Conservation (phyloP, 2,329 filamentous ascomycete species). For the Conoideocrella luteorostrata region DNA sequence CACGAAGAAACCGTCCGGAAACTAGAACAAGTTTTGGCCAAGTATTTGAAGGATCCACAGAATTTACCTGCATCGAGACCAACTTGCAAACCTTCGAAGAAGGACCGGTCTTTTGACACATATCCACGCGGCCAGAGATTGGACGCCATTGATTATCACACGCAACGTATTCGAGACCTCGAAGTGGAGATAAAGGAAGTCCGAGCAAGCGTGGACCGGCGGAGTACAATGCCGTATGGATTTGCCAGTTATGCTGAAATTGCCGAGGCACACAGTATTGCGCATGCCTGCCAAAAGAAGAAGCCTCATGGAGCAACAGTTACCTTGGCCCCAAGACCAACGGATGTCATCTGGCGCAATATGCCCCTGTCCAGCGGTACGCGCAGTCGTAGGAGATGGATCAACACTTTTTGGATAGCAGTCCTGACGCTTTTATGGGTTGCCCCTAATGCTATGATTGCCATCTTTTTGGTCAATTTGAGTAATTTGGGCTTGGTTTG, state of each 20-base stretch:
- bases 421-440: conserved; percentile 81
- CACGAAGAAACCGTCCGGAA: conserved; percentile 76
- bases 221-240: conserved; percentile 83
- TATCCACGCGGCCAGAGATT: conserved; percentile 68
- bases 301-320: conserved; percentile 73
- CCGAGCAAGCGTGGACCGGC: conserved; percentile 73
- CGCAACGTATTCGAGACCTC: conserved; percentile 73
- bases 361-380: conserved; percentile 64
- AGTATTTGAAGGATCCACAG: conserved; percentile 82
- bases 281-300: conserved; percentile 74
- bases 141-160: conserved; percentile 91
- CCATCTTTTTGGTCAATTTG: conserved; percentile 86
- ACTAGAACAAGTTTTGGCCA: conserved; percentile 77
- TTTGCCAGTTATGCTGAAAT: conserved; percentile 93
- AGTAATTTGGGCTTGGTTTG: conserved; percentile 74
- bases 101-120: conserved; percentile 60
- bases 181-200: conserved; percentile 82
- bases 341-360: conserved; percentile 95
- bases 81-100: conserved; percentile 71
- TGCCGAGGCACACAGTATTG: conserved; percentile 79
- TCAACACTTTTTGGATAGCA: conserved; percentile 79
- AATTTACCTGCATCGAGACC: conserved; percentile 72
- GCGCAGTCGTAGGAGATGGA: conserved; percentile 64
- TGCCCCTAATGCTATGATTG: conserved; percentile 87
- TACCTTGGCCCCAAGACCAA: conserved; percentile 73